Evolutionary conservation across 768 basidiomycete species (phyloP).

Genomic region (Termitomyces sp.): DNA sequence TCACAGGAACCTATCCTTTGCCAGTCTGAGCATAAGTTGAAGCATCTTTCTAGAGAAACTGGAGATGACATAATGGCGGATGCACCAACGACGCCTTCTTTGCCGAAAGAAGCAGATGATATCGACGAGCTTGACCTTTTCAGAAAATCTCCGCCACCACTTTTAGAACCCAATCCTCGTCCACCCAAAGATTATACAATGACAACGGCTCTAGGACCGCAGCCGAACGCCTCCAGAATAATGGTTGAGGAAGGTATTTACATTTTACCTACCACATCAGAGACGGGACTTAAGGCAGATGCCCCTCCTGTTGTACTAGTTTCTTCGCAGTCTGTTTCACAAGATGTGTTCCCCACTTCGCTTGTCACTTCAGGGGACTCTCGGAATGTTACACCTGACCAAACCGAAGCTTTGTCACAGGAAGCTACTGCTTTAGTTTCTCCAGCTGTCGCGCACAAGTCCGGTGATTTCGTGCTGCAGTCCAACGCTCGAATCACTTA

Average conservation of each 20-base stretch:
- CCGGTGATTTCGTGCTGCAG: neutral
- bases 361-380: neutral
- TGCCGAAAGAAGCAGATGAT: constrained; percentile 19
- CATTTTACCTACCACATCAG: neutral
- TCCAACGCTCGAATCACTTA: neutral
- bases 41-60: neutral
- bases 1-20: neutral
- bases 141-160: constrained; percentile 17
- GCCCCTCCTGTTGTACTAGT: neutral
- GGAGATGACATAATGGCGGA: neutral
- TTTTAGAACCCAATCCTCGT: constrained; percentile 7
- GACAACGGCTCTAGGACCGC: neutral
- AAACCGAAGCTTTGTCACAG: neutral
- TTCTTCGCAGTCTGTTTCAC: neutral
- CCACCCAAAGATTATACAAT: neutral
- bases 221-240: neutral
- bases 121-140: constrained; percentile 36
- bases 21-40: neutral
- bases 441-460: neutral
- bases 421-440: neutral
- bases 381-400: neutral
- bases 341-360: neutral
- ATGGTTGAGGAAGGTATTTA: neutral
- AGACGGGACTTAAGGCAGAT: neutral
- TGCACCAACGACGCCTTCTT: neutral